Base-by-base conservation (phyloP, 164 flowering plant genomes). In the grape (Vitis vinifera) region DNA sequence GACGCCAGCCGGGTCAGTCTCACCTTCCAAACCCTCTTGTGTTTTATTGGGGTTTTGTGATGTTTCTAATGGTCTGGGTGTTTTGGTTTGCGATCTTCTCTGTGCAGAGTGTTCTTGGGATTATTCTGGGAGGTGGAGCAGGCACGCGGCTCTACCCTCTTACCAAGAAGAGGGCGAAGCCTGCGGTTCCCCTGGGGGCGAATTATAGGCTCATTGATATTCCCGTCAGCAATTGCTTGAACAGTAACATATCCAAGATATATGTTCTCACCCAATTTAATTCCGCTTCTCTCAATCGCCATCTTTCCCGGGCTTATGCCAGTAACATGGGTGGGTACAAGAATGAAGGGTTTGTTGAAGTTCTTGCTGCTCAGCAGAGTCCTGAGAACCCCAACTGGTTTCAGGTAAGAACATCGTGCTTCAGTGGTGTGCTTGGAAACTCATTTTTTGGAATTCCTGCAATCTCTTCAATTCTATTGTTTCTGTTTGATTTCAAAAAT, bases 381-480 rank as follows among this genome's bases (percentile, higher is more conserved):
- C 98, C 98, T 27, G 97, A 91, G 77, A 91, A 93, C 52, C 98
- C 95, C 1, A 87, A 91, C 65, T 93, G 97, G 97, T 93, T 93
- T 68, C 98, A 93, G 92, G 97, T 92, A 73, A 68, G 37, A 10
- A 27, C 29, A 59, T 8, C 3, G 12, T 15, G 53, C 9, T 9
- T 44, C 10, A 51, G 12, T 30, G 23, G 10, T 63, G 37, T 51
- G 48, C 17, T 19, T 2, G 47, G 15, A 4, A 37, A 37, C 44
- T 6, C 44, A 3, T 37, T 3, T 37, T 37, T 37, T 37, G 27
- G 27, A 37, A 37, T 6, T 37, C 44, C 44, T 37, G 7, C 44
- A 37, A 37, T 37, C 44, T 6, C 7, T 37, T 37, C 44, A 37
- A 3, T 37, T 37, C 44, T 37, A 37, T 37, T 37, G 44, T 37